Evolutionary conservation across 768 basidiomycete genomes (phyloP).

Genomic region (Serendipita sp.): DNA sequence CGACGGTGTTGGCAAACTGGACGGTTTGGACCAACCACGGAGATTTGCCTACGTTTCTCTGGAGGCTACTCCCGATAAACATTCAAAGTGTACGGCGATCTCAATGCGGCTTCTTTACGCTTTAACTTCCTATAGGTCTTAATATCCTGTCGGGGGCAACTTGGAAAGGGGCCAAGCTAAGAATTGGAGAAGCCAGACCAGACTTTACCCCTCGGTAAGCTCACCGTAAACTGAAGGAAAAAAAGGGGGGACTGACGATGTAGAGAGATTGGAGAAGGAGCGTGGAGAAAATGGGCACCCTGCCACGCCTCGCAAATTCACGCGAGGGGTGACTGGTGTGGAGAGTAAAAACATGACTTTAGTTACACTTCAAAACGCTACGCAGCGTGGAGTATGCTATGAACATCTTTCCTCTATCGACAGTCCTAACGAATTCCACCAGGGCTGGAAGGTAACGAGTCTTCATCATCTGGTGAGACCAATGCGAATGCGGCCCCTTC

Average conservation of each 20-base stretch:
- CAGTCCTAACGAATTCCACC: neutral
- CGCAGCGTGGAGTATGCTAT: constrained; percentile 20
- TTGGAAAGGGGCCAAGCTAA: constrained; percentile 77
- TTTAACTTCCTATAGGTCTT: constrained; percentile 32
- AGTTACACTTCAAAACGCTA: constrained; percentile 41
- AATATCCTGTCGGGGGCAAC: constrained; percentile 63
- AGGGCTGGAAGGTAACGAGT: constrained; percentile 56
- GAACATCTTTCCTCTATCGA: neutral
- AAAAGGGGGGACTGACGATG: neutral
- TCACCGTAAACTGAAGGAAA: neutral
- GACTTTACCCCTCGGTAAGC: constrained; percentile 49
- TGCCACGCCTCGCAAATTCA: constrained; percentile 10
- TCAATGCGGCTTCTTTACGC: neutral
- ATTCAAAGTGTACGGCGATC: constrained; percentile 43
- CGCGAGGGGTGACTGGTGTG: constrained; percentile 21
- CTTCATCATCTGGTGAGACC: constrained; percentile 50
- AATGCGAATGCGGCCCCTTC: constrained; percentile 51
- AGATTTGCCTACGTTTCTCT: constrained; percentile 64
- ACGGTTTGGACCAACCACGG: constrained; percentile 49
- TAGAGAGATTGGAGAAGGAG: constrained; percentile 16
- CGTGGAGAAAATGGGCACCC: constrained; percentile 17
- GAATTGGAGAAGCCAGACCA: constrained; percentile 70
- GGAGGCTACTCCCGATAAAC: constrained; percentile 39
- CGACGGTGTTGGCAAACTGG: constrained; percentile 50
- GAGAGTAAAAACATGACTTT: constrained; percentile 50